phyloP scores from a whole-genome alignment of 768 basidiomycete genomes.

The Trametes villosa region DNA sequence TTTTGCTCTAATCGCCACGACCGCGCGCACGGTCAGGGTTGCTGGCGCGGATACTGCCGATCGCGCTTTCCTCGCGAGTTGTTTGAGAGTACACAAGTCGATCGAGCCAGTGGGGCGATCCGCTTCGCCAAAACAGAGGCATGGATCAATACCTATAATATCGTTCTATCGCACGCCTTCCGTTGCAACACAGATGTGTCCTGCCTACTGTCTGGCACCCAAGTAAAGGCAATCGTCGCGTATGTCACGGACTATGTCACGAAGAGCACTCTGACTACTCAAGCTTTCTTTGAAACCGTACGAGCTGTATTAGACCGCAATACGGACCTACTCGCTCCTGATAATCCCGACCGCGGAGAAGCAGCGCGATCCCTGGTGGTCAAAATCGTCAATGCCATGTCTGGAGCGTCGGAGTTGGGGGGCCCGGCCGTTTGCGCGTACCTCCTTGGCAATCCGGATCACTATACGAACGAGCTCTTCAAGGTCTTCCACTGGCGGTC shows the following conservation, averaged over 20 bases:
- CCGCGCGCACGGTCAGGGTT: no score
- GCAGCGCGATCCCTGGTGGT: background rate
- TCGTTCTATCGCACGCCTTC: constrained; percentile 38
- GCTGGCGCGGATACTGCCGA: background rate
- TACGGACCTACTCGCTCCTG: background rate
- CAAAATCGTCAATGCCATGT: background rate
- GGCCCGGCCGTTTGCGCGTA: background rate
- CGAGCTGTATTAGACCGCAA: background rate
- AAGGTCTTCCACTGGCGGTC: background rate
- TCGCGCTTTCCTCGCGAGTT: background rate
- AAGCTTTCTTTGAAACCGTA: background rate
- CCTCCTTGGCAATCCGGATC: background rate
- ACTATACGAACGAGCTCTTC: background rate
- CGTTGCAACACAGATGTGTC: constrained; percentile 46
- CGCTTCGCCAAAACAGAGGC: constrained; percentile 38
- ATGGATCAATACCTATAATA: constrained; percentile 42
- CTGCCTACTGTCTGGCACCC: constrained; percentile 43
- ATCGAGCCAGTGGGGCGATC: constrained; percentile 33
- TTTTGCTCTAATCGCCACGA: no score
- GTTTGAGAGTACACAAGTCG: constrained; percentile 31
- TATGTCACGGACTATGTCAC: constrained; percentile 51
- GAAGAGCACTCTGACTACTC: constrained; percentile 28
- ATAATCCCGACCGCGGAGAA: background rate
- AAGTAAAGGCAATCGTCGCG: constrained; percentile 42
- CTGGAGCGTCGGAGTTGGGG: background rate